A percentile compares a stretch with the other conserved stretches of the same genome.
Conservation (phyloP, 139 green algal species). For the Choricystis sp. region DNA sequence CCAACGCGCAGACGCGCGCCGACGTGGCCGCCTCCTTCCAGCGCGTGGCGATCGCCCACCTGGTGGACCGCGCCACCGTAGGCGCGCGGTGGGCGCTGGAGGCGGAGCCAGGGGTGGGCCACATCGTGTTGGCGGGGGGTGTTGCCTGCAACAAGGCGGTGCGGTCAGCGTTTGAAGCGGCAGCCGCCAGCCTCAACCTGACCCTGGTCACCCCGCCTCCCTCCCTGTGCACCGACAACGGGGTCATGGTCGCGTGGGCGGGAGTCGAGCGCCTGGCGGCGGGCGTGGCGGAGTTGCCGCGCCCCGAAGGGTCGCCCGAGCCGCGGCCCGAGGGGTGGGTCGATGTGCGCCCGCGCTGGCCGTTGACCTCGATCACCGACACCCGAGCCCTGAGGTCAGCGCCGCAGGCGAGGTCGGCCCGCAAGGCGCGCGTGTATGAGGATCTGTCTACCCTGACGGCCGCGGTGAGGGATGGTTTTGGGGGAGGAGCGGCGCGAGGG, state of each 20-base stretch:
- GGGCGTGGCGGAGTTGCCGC: slow-evolving; percentile 19
- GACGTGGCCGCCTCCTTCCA: slow-evolving; percentile 92
- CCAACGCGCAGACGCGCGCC: slow-evolving; percentile 32
- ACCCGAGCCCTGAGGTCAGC: not conserved
- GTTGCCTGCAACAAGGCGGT: slow-evolving; percentile 80
- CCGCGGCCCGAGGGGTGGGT: slow-evolving; percentile 39
- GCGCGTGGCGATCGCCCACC: slow-evolving; percentile 63
- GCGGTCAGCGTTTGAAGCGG: slow-evolving; percentile 24
- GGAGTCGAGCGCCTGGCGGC: slow-evolving; percentile 57
- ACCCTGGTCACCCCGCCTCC: slow-evolving; percentile 61
- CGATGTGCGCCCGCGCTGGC: slow-evolving; percentile 75
- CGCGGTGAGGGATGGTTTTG: no score
- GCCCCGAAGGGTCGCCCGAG: not conserved
- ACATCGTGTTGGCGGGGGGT: slow-evolving; percentile 84
- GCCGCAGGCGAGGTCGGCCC: slow-evolving; percentile 1
- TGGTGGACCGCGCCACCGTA: slow-evolving; percentile 46
- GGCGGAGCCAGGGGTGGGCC: slow-evolving; percentile 14
- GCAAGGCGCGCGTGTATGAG: slow-evolving; percentile 8
- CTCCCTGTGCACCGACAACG: slow-evolving; percentile 90
- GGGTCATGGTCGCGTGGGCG: slow-evolving; percentile 94
- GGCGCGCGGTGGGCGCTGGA: slow-evolving; percentile 46
- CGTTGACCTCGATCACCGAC: slow-evolving; percentile 41
- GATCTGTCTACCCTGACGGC: slow-evolving; percentile 12
- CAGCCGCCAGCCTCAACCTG: slow-evolving; percentile 33
- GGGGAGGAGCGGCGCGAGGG: no score